A percentile compares a stretch with the other conserved stretches of the same genome.
These are phyloP conservation scores for Lyophyllum atratum DNA, from an alignment of 768 basidiomycete genomes.

Conservation along the genomic window DNA sequence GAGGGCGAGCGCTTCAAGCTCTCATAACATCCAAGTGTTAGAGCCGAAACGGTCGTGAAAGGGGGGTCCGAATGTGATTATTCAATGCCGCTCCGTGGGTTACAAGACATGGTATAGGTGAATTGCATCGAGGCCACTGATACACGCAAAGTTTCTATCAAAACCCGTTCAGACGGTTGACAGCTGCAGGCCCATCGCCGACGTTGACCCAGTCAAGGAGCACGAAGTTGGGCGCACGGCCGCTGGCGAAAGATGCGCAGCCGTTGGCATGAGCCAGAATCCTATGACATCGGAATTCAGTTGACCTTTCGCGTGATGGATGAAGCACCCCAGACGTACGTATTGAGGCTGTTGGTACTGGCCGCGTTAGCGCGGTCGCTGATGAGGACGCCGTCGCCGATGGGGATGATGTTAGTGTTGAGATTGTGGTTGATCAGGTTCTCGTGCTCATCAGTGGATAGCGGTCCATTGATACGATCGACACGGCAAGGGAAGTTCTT, in stretches of 20 bases:
- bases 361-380: constrained; percentile 27
- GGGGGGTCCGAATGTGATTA: too few species aligned
- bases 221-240: constrained; percentile 46
- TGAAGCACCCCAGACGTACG: constrained; percentile 17
- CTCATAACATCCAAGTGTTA: too few species aligned
- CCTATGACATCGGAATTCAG: constrained; percentile 15
- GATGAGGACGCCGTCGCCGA: constrained; percentile 26
- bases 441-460: constrained; percentile 36
- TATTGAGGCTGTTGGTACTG: constrained; percentile 28
- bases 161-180: constrained; percentile 38
- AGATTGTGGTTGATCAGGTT: constrained; percentile 47
- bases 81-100: background rate
- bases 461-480: constrained; percentile 38
- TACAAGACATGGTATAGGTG: background rate
- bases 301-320: background rate
- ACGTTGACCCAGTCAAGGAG: constrained; percentile 50
- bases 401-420: constrained; percentile 34
- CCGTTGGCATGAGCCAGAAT: constrained; percentile 42
- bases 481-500: constrained; percentile 40
- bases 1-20: too few species aligned
- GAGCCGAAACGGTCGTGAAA: too few species aligned
- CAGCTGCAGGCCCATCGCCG: constrained; percentile 40
- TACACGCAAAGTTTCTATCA: background rate
- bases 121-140: background rate
- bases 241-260: constrained; percentile 40